A percentile compares a stretch with the other conserved stretches of the same genome.
Conservation (phyloP, 2,329 filamentous ascomycete species). For the Dichotomopilus funicola region DNA sequence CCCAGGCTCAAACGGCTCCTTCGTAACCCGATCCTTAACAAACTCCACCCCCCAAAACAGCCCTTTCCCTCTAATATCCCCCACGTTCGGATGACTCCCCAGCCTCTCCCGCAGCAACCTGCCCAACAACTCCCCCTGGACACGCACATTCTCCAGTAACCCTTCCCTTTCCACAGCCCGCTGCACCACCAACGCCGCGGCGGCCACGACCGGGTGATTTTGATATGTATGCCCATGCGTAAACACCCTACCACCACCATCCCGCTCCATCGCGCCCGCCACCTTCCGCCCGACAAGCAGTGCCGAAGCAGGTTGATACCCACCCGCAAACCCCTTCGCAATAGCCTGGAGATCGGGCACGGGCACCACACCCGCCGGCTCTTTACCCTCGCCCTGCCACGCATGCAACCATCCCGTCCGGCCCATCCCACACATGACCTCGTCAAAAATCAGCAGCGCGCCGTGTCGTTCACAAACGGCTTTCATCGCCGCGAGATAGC, state of each 20-base stretch:
- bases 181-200: slow-evolving; percentile 58
- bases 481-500: slow-evolving; percentile 64
- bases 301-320: slow-evolving; percentile 55
- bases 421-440: slow-evolving; percentile 66
- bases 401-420: slow-evolving; percentile 53
- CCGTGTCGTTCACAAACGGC: slow-evolving; percentile 64
- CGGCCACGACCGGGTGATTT: slow-evolving; percentile 51
- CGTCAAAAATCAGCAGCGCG: slow-evolving; percentile 70
- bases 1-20: slow-evolving; percentile 18
- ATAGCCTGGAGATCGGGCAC: slow-evolving; percentile 60
- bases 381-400: slow-evolving; percentile 47
- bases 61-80: slow-evolving; percentile 55
- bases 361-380: slow-evolving; percentile 34
- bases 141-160: slow-evolving; percentile 51
- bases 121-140: slow-evolving; percentile 46
- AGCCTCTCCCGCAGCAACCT: slow-evolving; percentile 38
- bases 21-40: slow-evolving; percentile 18
- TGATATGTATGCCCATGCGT: slow-evolving; percentile 58
- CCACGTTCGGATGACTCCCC: slow-evolving; percentile 43
- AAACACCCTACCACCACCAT: slow-evolving; percentile 25
- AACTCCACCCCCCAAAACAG: slow-evolving; percentile 49
- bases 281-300: slow-evolving; percentile 50
- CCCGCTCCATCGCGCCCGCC: slow-evolving; percentile 35
- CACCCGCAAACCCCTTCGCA: slow-evolving; percentile 60
- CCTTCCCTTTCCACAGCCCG: slow-evolving; percentile 50